Conservation (phyloP, 441 rosid species). For the Pelargonium citronellum region DNA sequence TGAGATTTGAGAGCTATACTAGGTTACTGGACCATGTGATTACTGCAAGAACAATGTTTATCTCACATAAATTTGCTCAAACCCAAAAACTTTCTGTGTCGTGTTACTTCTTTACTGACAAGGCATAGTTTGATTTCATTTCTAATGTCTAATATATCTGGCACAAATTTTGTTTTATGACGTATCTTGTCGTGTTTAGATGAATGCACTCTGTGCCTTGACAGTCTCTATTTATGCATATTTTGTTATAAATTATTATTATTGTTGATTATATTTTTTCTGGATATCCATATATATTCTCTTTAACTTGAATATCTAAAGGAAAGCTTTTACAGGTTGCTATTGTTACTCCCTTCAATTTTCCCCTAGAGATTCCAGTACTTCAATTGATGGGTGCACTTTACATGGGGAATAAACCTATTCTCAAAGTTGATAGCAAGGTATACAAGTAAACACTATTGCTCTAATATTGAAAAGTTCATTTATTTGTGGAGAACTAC, state of each 20-base stretch:
- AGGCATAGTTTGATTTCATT: not conserved
- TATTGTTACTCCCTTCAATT: slow-evolving; percentile 90
- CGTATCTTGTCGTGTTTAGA: not conserved
- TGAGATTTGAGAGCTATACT: not conserved
- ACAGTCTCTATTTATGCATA: slow-evolving; percentile 4
- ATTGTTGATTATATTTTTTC: not conserved
- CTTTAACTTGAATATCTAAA: slow-evolving; percentile 6
- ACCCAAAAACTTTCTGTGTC: too few relatives aligned
- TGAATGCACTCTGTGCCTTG: not conserved
- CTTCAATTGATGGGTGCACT: slow-evolving; percentile 98
- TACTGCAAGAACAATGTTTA: not conserved
- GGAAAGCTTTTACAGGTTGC: slow-evolving; percentile 57
- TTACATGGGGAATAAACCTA: slow-evolving; percentile 96
- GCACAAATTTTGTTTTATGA: not conserved
- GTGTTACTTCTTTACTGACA: too few relatives aligned
- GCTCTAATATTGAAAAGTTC: slow-evolving; percentile 2
- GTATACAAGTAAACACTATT: slow-evolving; percentile 27
- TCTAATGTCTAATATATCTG: not conserved
- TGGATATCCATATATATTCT: not conserved
- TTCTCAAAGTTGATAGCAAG: slow-evolving; percentile 96
- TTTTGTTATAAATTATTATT: slow-evolving; percentile 10
- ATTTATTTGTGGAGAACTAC: not conserved
- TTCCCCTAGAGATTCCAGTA: slow-evolving; percentile 90
- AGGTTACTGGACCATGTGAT: not conserved
- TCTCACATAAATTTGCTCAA: too few relatives aligned